A percentile compares a stretch with the other conserved stretches of the same genome.
Conservation (phyloP, 768 basidiomycete genomes). For the Tulasnella sp. region DNA sequence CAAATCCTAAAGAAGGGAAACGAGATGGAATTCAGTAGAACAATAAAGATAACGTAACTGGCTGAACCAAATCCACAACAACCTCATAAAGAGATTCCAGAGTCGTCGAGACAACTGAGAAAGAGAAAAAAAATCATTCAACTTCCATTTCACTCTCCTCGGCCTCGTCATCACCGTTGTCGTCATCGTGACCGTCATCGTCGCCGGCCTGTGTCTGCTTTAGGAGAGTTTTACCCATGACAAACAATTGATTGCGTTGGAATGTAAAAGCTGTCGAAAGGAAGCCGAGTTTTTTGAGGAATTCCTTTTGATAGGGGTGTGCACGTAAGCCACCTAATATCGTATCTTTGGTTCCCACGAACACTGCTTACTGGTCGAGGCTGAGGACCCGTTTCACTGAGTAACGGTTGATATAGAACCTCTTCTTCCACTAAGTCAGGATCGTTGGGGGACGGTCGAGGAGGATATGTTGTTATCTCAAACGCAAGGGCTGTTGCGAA, state of each 20-base stretch:
- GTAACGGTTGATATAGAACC: slow-evolving; percentile 49
- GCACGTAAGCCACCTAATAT: no score
- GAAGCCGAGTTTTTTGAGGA: slow-evolving; percentile 50
- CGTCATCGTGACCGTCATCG: slow-evolving; percentile 25
- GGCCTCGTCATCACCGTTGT: slow-evolving; percentile 24
- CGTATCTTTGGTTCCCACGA: no score
- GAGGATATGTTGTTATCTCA: background rate
- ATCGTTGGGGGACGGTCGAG: background rate
- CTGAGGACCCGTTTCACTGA: slow-evolving; percentile 36
- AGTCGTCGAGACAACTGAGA: background rate
- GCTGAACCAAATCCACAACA: background rate
- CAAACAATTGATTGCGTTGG: slow-evolving; percentile 47
- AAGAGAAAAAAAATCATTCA: no score
- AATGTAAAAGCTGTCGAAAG: slow-evolving; percentile 58
- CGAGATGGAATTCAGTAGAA: background rate
- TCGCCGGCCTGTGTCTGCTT: slow-evolving; percentile 15
- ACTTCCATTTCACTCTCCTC: background rate
- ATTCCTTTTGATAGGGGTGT: slow-evolving; percentile 41
- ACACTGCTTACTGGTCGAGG: slow-evolving; percentile 26
- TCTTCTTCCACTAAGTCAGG: slow-evolving; percentile 35
- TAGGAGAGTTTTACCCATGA: slow-evolving; percentile 31
- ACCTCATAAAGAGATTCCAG: background rate
- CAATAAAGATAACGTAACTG: background rate
- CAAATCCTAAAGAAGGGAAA: background rate
- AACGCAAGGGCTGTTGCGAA: slow-evolving; percentile 10